Evolutionary conservation across 140 eudicot genomes (phyloP).

Genomic region (Stevia rebaudiana): DNA sequence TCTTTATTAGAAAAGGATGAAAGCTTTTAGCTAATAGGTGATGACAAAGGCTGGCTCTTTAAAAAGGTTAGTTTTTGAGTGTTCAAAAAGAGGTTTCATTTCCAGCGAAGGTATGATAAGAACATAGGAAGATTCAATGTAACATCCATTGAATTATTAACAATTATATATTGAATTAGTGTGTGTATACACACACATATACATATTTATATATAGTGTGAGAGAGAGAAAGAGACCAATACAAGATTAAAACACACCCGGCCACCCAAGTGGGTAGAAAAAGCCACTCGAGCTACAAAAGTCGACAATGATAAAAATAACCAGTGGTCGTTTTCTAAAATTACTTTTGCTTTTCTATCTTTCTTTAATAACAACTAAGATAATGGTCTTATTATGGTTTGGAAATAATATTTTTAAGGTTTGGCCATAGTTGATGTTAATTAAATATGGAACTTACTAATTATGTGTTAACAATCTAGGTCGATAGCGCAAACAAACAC

Average conservation of each 20-base stretch:
- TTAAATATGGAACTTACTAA: background rate
- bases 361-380: background rate
- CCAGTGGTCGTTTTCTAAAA: slow-evolving; percentile 4
- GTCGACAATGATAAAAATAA: slow-evolving; percentile 16
- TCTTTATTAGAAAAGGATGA: background rate
- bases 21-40: slow-evolving; percentile 4
- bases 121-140: slow-evolving; percentile 25
- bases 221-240: slow-evolving; percentile 7
- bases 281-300: slow-evolving; percentile 24
- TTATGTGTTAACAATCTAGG: slow-evolving; percentile 31
- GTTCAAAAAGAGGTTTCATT: background rate
- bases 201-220: background rate
- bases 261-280: slow-evolving; percentile 29
- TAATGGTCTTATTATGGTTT: background rate
- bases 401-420: background rate
- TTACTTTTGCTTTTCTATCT: slow-evolving; percentile 9
- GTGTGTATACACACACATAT: no score
- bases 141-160: background rate
- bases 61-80: slow-evolving; percentile 3
- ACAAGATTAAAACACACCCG: background rate
- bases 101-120: slow-evolving; percentile 25
- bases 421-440: background rate
- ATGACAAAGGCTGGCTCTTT: slow-evolving; percentile 18
- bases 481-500: slow-evolving; percentile 73
- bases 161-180: background rate